Evolutionary conservation across 306 rosid species (phyloP).

Genomic region (Dalbergia oliveri): DNA sequence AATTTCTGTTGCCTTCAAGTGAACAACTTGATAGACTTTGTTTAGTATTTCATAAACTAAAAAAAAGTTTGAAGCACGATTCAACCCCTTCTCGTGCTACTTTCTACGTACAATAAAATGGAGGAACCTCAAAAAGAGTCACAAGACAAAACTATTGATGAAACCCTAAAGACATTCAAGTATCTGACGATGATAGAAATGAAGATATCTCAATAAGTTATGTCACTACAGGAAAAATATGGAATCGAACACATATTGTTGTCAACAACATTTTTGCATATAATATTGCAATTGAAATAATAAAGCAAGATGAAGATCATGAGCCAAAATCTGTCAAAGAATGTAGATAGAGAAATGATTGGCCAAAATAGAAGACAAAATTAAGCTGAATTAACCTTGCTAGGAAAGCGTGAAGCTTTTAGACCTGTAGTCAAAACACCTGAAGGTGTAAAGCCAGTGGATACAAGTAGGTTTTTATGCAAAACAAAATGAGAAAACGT

Average conservation of each 20-base stretch:
- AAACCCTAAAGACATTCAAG: background rate
- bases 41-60: too few relatives aligned
- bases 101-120: background rate
- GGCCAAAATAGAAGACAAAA: background rate
- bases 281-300: background rate
- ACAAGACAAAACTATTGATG: background rate
- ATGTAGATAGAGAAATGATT: background rate
- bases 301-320: background rate
- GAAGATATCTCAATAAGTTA: background rate
- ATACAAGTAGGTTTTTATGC: background rate
- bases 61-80: too few relatives aligned
- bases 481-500: too few relatives aligned
- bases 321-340: background rate
- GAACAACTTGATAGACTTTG: too few relatives aligned
- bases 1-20: too few relatives aligned
- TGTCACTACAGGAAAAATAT: background rate
- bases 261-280: background rate
- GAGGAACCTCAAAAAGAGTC: background rate
- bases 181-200: too few relatives aligned
- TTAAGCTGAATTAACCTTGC: background rate
- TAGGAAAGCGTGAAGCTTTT: background rate
- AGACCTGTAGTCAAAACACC: background rate
- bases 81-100: too few relatives aligned
- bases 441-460: background rate
- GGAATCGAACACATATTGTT: background rate